phyloP scores from a whole-genome alignment of 441 rosid species.

The Erodium texanum region DNA sequence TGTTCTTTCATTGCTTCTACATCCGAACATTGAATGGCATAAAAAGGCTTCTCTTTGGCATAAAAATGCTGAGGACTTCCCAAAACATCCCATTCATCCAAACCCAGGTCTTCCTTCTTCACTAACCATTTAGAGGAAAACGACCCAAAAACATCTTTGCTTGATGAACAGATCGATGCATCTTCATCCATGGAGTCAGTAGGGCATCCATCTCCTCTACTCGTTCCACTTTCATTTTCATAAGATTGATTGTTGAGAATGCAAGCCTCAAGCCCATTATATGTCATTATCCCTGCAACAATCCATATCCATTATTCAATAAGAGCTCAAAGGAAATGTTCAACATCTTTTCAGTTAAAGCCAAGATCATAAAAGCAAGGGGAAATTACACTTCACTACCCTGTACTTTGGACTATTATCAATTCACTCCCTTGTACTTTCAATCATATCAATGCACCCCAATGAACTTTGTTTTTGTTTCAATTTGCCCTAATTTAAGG shows the following conservation, averaged over 20 bases:
- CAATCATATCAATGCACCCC: too few species aligned
- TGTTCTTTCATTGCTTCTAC: conserved; percentile 79
- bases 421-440: too few species aligned
- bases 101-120: conserved; percentile 46
- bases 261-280: conserved; percentile 77
- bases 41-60: conserved; percentile 49
- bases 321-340: conserved; percentile 4
- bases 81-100: conserved; percentile 47
- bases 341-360: neutral
- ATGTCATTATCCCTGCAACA: conserved; percentile 62
- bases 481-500: too few species aligned
- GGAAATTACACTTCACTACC: too few species aligned
- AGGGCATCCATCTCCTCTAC: conserved; percentile 67
- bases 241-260: conserved; percentile 73
- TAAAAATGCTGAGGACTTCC: conserved; percentile 48
- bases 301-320: conserved; percentile 4
- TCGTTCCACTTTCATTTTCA: conserved; percentile 74
- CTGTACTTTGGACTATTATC: too few species aligned
- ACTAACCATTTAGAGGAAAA: conserved; percentile 72
- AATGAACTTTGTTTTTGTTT: too few species aligned
- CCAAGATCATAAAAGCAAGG: neutral
- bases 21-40: conserved; percentile 39
- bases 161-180: conserved; percentile 81
- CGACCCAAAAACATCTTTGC: conserved; percentile 80
- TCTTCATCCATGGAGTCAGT: conserved; percentile 80